Base-by-base conservation (phyloP, 1,284 basidiomycete genomes). In the Boletus hoseneyae region DNA sequence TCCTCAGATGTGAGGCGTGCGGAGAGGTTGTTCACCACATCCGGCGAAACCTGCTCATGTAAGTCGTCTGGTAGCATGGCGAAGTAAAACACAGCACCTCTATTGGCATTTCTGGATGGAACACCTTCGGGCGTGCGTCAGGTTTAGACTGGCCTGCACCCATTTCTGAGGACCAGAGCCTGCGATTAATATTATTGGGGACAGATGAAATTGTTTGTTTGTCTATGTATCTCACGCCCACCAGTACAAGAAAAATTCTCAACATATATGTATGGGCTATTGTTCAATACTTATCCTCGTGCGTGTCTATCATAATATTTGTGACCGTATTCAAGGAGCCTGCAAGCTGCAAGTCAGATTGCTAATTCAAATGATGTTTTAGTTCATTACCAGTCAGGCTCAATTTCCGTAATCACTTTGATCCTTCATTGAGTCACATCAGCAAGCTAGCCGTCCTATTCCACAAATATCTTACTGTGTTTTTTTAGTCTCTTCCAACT, bases 401-500 rank as follows among this genome's bases (percentile, higher is more conserved):
- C 80, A 23, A 82, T 80, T 58, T 81, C 79, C 1, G 79, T 81
- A 40, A 82, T 60, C 41, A 82, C 69, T 25, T 73, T 77, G 43
- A 81, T 82, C 50, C 79, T 80, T 11, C 3, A 33, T 19, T 29
- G 21, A 9, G 40, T 47, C 16, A 40, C 19, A 23, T 61, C 48
- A 57, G 50, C 18, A 45, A 45, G 23, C 39, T 19, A 36, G 29
- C 39, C 18, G 23, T 42, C 16, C 3, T n/a, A 38, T 42, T 43
- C 13, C 13, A 51, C 12, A 11, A 37, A 29, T 36, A 12, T 66
- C 85, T 59, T 60, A 90, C 88, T 90, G 86, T 25, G 81, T 85
- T 69, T 96, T 97, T 57, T 91, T 94, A 1, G 96, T 97, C 68
- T 97, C 93, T 59, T 96, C 83, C 69, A 98, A 87, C 66, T 99